These are phyloP conservation scores for Cryptosporidium andersoni DNA, from an alignment of 169 alveolate species.

Conservation along the genomic window DNA sequence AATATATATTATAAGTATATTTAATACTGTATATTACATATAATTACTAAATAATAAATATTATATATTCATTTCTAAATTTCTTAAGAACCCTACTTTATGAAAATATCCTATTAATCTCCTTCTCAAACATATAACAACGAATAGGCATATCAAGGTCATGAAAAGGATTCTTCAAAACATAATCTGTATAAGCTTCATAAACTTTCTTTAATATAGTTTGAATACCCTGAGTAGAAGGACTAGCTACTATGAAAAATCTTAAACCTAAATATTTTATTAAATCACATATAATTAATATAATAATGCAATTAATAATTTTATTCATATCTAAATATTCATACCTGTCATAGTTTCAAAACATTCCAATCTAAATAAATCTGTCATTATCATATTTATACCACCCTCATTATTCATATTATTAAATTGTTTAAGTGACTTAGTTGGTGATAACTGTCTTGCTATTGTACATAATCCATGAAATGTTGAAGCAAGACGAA, in stretches of 20 bases:
- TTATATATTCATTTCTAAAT: not conserved
- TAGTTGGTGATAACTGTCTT: constrained; percentile 84
- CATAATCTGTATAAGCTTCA: constrained; percentile 90
- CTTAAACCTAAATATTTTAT: constrained; percentile 70
- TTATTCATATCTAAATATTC: not conserved
- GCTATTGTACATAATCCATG: constrained; percentile 93
- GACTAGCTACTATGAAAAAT: constrained; percentile 77
- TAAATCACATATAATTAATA: not conserved
- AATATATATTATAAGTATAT: not conserved
- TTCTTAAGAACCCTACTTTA: not conserved
- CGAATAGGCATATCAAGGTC: constrained; percentile 93
- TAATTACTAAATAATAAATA: not conserved
- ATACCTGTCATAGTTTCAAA: constrained; percentile 90
- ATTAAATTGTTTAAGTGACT: constrained; percentile 64
- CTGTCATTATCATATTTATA: constrained; percentile 86
- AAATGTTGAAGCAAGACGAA: constrained; percentile 92
- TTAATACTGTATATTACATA: not conserved
- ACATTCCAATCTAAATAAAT: constrained; percentile 87
- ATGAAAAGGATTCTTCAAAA: constrained; percentile 92
- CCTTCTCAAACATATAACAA: constrained; percentile 78
- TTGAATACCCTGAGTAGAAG: constrained; percentile 57
- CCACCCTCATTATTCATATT: constrained; percentile 80
- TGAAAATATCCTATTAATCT: constrained; percentile 74
- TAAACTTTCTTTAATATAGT: constrained; percentile 83
- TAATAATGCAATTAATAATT: not conserved